Conservation (phyloP, 768 basidiomycete genomes). For the Calocybe gangraenosa region DNA sequence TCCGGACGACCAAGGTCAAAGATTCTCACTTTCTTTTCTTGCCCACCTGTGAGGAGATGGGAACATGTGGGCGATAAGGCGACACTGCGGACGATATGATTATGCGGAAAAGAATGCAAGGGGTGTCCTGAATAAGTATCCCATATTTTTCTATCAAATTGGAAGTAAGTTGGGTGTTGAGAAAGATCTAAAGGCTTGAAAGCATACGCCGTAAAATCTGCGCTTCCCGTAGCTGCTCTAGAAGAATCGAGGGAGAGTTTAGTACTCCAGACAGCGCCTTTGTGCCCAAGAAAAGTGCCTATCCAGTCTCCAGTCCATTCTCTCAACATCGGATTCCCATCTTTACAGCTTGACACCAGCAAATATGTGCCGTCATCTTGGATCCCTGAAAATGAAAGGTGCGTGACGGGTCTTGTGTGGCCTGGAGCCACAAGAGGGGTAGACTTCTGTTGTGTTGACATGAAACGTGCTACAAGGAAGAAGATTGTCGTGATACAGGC, state of each 20-base stretch:
- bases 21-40: slow-evolving; percentile 96
- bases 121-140: slow-evolving; percentile 86
- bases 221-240: slow-evolving; percentile 87
- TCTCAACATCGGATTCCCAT: slow-evolving; percentile 95
- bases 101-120: slow-evolving; percentile 95
- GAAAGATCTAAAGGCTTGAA: slow-evolving; percentile 7
- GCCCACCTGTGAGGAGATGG: slow-evolving; percentile 85
- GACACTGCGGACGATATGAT: slow-evolving; percentile 96
- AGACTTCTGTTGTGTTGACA: slow-evolving; percentile 62
- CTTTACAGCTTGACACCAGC: slow-evolving; percentile 96
- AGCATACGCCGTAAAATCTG: slow-evolving; percentile 94
- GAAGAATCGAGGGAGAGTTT: slow-evolving; percentile 86
- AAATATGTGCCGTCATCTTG: slow-evolving; percentile 84
- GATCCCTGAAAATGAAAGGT: slow-evolving; percentile 87
- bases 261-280: slow-evolving; percentile 96
- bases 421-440: slow-evolving; percentile 82
- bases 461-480: slow-evolving; percentile 31
- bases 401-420: slow-evolving; percentile 85
- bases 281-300: slow-evolving; percentile 85
- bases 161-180: slow-evolving; percentile 12
- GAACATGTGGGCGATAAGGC: slow-evolving; percentile 71
- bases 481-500: slow-evolving; percentile 43
- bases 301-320: slow-evolving; percentile 99
- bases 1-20: slow-evolving; percentile 88
- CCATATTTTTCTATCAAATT: slow-evolving; percentile 78